Base-by-base conservation (phyloP, 2,329 filamentous ascomycete species). In the Curvularia lunata region DNA sequence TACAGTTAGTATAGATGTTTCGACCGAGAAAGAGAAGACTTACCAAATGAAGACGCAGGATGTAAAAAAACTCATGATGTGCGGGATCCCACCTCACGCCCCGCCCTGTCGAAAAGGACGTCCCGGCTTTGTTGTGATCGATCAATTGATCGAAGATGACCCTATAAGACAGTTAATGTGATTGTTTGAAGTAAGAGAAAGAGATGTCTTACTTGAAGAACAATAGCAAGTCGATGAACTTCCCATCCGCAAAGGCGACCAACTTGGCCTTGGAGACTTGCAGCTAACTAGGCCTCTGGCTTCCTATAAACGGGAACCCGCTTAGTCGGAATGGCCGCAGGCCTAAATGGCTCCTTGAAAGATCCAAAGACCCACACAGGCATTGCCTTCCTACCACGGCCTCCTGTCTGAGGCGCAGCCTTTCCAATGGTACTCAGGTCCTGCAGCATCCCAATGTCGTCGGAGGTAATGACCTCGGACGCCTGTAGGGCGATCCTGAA, bases 61-160 rank as follows among this genome's bases (percentile, higher is more conserved):
- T 8, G 8, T 27, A 27, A 27, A 27, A 27, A 27, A 27, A 6
- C 25, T 27, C 5, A 27, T 27, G 25, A 27, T 27, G 25, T 49
- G 58, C 56, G 52, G 58, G 47, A 58, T 60, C 59, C 56, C 50
- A 62, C 56, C 47, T 62, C 56, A 50, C 45, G 40, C 58, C 56
- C 61, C 63, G 58, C 61, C 54, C 56, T 62, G 55, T 54, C 54
- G 58, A 59, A 46, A 58, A 63, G 58, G 56, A 63, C 56, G 60
- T 56, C 61, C 50, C 55, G 45, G 21, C 51, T 56, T 57, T 57
- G 38, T 62, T 58, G 18, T 21, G 23, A 34, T 19, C 3, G 37
- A 49, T 38, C 30, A 27, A 27, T 5, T 8, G 25, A 27, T 27
- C 25, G 25, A 27, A 7, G 25, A 27, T 27, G 25, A 27, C 6